Conservation (phyloP, 192 early-diverging fungal species). For the Entomortierella parvispora region DNA sequence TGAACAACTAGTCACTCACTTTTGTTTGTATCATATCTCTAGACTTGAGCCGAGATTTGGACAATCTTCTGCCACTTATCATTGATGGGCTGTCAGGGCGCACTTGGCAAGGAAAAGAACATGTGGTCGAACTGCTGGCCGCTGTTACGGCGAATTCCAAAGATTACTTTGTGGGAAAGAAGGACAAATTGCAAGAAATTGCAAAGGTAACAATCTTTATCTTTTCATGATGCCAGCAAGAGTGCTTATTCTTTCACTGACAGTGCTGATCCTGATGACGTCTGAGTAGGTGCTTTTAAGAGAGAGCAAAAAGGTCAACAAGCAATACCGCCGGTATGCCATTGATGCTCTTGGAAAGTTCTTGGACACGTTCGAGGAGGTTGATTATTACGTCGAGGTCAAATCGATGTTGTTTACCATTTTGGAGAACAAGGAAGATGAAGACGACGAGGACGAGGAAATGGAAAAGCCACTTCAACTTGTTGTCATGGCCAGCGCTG, state of each 20-base stretch:
- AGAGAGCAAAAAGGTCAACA: constrained; percentile 82
- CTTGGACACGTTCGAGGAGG: constrained; percentile 64
- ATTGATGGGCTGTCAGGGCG: constrained; percentile 70
- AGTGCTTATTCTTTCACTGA: too few species aligned
- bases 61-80: constrained; percentile 67
- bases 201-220: constrained; percentile 58
- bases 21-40: neutral
- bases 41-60: constrained; percentile 57
- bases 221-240: too few species aligned
- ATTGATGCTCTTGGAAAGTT: constrained; percentile 71
- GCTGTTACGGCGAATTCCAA: constrained; percentile 64
- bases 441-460: constrained; percentile 70
- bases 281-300: constrained; percentile 67
- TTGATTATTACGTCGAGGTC: constrained; percentile 68
- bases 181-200: constrained; percentile 52
- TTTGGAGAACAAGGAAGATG: constrained; percentile 54
- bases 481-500: constrained; percentile 73
- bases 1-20: too few species aligned
- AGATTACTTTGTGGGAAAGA: constrained; percentile 52
- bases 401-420: constrained; percentile 63
- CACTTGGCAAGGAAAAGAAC: constrained; percentile 88
- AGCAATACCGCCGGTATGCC: constrained; percentile 71
- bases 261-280: too few species aligned
- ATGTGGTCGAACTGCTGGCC: constrained; percentile 71
- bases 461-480: constrained; percentile 68